Evolutionary conservation across 2,329 filamentous ascomycete species (phyloP), one percentile per base, ranked within the genome.

Genomic region (Trichoderma gracile): DNA sequence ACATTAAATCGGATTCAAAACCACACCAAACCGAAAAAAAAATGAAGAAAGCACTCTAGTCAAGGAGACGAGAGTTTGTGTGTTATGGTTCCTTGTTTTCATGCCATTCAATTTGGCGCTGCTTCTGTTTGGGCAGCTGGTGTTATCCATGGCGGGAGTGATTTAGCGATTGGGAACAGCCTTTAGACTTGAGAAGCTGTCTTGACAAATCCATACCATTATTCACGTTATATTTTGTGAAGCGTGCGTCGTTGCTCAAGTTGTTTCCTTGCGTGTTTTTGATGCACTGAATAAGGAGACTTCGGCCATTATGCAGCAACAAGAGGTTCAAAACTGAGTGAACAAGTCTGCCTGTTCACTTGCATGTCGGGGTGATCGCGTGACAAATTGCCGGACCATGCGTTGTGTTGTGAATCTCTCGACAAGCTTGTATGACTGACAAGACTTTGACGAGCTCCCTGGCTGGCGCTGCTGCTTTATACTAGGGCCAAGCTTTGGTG

Each of bases 141-240:
- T 23, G 42, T 62, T 62, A 54, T 47, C n/a, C 17, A 10, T 46
- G 33, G 57, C 27, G 43, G n/a, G 43, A n/a, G 30, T 59, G 46
- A 38, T 52, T 60, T 52, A 60, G 57, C 38, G 23, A 43, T 60
- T 60, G 57, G 23, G 49, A 52, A 43, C 43, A 21, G 27, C 27
- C 21, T 52, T 60, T 60, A 19, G 57, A 17, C 19, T n/a, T 43
- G n/a, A 21, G 45, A 27, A 58, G 46, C 21, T 14, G 38, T 38
- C 17, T 14, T 46, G 30, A n/a, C 46, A 50, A 49, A 46, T 50
- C 45, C 33, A 63, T 63, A 57, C 53, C n/a, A 54, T 19, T 9
- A 49, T 30, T 15, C 30, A 33, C 30, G 10, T 9, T 33, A 23
- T 23, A 49, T 47, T 27, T 27, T 27, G 27, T 27, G 27, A 27